Conservation (phyloP, 2,329 filamentous ascomycete genomes). For the Nectriaceae sp. region DNA sequence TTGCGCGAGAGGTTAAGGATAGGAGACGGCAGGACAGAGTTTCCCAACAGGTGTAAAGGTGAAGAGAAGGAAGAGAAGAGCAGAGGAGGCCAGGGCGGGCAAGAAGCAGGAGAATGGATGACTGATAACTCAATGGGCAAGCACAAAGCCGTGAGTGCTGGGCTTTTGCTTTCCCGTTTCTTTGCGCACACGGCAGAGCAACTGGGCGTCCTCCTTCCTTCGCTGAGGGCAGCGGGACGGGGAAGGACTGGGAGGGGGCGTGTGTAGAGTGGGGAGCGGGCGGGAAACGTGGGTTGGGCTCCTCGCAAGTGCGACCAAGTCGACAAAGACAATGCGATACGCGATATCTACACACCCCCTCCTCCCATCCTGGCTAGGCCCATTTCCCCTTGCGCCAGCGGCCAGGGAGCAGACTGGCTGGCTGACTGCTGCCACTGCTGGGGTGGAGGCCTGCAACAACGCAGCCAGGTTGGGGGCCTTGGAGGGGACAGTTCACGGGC, state of each 20-base stretch:
- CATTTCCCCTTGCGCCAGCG: conserved; percentile 22
- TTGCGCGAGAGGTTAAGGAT: background rate
- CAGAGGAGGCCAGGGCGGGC: conserved; percentile 2
- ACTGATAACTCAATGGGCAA: conserved; percentile 21
- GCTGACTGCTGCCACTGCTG: no score
- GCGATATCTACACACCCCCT: conserved; percentile 6
- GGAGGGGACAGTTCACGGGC: background rate
- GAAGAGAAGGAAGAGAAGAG: background rate
- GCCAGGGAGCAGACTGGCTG: conserved; percentile 18
- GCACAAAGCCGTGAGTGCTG: conserved; percentile 10
- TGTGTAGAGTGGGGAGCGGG: background rate
- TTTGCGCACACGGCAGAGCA: background rate
- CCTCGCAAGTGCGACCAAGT: conserved; percentile 5
- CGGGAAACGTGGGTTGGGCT: conserved; percentile 10
- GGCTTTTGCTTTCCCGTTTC: background rate
- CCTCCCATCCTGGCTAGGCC: background rate
- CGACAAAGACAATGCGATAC: conserved; percentile 9
- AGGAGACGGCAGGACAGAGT: background rate
- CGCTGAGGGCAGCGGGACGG: conserved; percentile 5
- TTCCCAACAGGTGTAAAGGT: background rate
- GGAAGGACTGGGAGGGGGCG: conserved; percentile 3
- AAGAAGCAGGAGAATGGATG: conserved; percentile 13
- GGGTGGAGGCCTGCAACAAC: no score
- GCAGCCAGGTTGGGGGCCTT: no score
- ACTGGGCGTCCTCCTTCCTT: conserved; percentile 2